Evolutionary conservation across 352 stramenopile species (phyloP), one percentile per base, ranked within the genome.

Genomic region (Phytophthora tubulina): DNA sequence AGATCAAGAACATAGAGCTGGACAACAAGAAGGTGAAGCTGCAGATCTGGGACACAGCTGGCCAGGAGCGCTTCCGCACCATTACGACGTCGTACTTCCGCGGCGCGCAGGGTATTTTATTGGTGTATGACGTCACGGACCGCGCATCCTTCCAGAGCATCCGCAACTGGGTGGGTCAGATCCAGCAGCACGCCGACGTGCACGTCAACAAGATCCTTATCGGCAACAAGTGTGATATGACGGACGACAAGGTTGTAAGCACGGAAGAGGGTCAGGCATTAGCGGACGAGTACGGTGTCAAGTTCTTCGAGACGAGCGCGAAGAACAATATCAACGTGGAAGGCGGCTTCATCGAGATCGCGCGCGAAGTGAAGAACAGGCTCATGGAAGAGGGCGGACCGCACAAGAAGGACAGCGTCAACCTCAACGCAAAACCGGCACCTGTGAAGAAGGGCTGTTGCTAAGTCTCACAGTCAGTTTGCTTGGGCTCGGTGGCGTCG

Each of bases 191-290:
- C 76, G 98, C 98, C 6, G 98, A 99, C 77, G 97, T 99, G 46
- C 97, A 99, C 81, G 97, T 99, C 14, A 99, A 99, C 91, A 99
- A 99, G 86, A 99, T 99, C 74, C 80, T 99, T 59, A 98, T 99
- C 65, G 98, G 97, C 42, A 99, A 99, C 85, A 99, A 99, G 91
- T 99, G 95, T 75, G 97, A 99, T 96, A 98, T 99, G 87, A 94
- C 96, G 53, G 94, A 98, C 73, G 96, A 99, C 77, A 99, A 99
- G 84, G 91, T 97, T 50, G 94, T 99, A 70, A 98, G 89, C 77
- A 97, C 88, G 63, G 95, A 98, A 73, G 96, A 99, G 80, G 96
- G 96, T 31, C 89, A 97, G 77, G 88, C 93, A 87, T 90, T 99
- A 83, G 96, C 96, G 59, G 88, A 97, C 70, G 91, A 98, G 79